Evolutionary conservation across 768 basidiomycete species (phyloP).

Genomic region (Hypholoma sublateritium): DNA sequence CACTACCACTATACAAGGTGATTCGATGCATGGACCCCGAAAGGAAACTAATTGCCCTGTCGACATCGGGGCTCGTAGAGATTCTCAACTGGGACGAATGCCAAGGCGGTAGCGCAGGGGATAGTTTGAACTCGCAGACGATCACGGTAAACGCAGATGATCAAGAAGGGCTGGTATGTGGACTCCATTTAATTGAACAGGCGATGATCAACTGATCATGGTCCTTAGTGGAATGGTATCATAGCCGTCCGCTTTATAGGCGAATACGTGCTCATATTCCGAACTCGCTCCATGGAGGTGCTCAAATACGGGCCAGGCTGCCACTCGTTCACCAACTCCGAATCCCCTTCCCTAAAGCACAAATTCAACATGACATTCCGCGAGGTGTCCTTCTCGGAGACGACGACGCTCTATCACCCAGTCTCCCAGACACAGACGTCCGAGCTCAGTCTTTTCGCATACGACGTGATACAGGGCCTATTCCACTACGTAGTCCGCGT

Average conservation of each 20-base stretch:
- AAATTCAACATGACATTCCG: slow-evolving; percentile 37
- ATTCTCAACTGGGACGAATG: slow-evolving; percentile 37
- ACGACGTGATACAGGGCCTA: slow-evolving; percentile 48
- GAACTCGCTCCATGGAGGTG: slow-evolving; percentile 50
- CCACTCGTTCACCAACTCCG: slow-evolving; percentile 20
- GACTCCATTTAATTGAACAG: neutral
- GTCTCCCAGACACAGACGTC: slow-evolving; percentile 10
- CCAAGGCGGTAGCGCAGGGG: neutral
- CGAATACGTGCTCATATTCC: slow-evolving; percentile 51
- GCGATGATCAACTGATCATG: neutral
- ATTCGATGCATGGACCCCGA: slow-evolving; percentile 36
- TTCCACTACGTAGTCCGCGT: slow-evolving; percentile 44
- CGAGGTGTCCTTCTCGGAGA: slow-evolving; percentile 41
- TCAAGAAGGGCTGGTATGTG: slow-evolving; percentile 34
- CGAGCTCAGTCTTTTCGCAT: slow-evolving; percentile 41
- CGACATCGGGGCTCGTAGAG: slow-evolving; percentile 28
- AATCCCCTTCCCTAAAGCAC: slow-evolving; percentile 17
- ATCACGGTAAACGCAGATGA: slow-evolving; percentile 24
- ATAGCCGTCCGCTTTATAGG: slow-evolving; percentile 46
- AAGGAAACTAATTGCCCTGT: slow-evolving; percentile 30
- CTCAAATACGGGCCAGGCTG: slow-evolving; percentile 19
- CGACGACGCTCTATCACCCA: slow-evolving; percentile 4
- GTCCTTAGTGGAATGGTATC: slow-evolving; percentile 38
- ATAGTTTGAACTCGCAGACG: neutral
- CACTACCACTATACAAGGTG: slow-evolving; percentile 21